phyloP scores from a whole-genome alignment of 176 grass and related monocot species.

The Zoysia japonica region DNA sequence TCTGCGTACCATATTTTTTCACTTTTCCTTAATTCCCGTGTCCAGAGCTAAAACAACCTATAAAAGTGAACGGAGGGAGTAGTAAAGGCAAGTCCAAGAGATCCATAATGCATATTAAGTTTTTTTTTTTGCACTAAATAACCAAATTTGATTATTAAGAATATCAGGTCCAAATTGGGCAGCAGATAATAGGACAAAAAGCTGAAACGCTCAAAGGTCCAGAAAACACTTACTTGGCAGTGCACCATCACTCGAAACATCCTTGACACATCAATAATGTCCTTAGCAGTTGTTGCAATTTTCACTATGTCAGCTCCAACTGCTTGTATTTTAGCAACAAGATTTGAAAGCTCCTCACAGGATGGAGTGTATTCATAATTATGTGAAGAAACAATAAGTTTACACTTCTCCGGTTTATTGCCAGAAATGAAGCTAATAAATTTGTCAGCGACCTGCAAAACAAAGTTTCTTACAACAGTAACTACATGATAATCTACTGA shows the following conservation, averaged over 20 bases:
- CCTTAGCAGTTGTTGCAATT: slow-evolving; percentile 80
- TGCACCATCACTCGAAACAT: slow-evolving; percentile 94
- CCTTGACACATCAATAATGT: slow-evolving; percentile 76
- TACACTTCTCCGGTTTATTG: slow-evolving; percentile 78
- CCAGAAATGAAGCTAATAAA: slow-evolving; percentile 75
- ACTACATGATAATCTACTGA: background rate
- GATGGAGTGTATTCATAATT: slow-evolving; percentile 92
- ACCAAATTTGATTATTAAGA: background rate
- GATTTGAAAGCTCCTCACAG: slow-evolving; percentile 66
- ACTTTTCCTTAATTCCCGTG: no score
- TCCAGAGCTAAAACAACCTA: no score
- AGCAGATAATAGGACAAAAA: background rate
- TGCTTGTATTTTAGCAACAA: slow-evolving; percentile 91
- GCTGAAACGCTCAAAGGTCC: background rate
- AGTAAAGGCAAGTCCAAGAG: background rate
- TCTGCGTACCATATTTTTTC: no score
- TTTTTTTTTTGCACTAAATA: background rate
- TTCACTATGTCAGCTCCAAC: slow-evolving; percentile 96
- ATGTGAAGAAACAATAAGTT: slow-evolving; percentile 97
- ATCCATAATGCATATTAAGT: background rate
- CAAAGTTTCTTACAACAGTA: slow-evolving; percentile 28
- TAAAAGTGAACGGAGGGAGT: background rate
- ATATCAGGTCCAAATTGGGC: background rate
- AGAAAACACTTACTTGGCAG: slow-evolving; percentile 72
- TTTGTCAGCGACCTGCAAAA: slow-evolving; percentile 72